phyloP scores from a whole-genome alignment of 331 rosid genomes.

The Erythrophleum ivorense region DNA sequence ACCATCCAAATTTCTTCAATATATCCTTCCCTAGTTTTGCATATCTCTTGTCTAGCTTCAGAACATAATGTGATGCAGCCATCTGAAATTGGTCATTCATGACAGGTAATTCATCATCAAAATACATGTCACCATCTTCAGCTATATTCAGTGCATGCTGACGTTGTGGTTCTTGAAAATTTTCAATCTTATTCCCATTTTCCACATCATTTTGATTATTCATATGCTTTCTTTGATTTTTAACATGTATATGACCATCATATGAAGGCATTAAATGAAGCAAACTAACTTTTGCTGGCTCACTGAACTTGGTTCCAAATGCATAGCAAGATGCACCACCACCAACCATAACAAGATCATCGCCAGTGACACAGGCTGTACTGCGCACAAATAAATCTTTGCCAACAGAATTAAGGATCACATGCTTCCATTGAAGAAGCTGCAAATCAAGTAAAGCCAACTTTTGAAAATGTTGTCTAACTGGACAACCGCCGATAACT shows the following conservation, averaged over 20 bases:
- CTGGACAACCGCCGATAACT: constrained; percentile 92
- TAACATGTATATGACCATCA: constrained; percentile 45
- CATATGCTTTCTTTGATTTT: constrained; percentile 34
- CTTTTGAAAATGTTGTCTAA: constrained; percentile 75
- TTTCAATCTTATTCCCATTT: constrained; percentile 36
- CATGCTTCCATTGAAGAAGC: constrained; percentile 66
- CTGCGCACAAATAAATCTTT: constrained; percentile 88
- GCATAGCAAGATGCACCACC: constrained; percentile 98
- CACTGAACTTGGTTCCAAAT: constrained; percentile 94
- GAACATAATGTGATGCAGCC: constrained; percentile 55
- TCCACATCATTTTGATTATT: constrained; percentile 43
- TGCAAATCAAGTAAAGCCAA: constrained; percentile 80
- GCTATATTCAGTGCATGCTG: constrained; percentile 43
- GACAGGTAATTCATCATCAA: constrained; percentile 37
- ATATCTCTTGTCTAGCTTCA: constrained; percentile 69
- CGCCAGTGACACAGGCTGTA: constrained; percentile 68
- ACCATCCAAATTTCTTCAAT: constrained; percentile 90
- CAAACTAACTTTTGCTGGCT: constrained; percentile 76
- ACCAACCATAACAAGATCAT: constrained; percentile 78
- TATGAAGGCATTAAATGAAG: constrained; percentile 46
- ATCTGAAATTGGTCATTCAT: constrained; percentile 42
- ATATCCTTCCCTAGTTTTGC: constrained; percentile 88
- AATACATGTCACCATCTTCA: constrained; percentile 44
- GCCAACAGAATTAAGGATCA: constrained; percentile 63
- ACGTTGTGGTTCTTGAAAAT: constrained; percentile 38